phyloP scores from a whole-genome alignment of 257 asterid species.

The Cynanchum wilfordii region DNA sequence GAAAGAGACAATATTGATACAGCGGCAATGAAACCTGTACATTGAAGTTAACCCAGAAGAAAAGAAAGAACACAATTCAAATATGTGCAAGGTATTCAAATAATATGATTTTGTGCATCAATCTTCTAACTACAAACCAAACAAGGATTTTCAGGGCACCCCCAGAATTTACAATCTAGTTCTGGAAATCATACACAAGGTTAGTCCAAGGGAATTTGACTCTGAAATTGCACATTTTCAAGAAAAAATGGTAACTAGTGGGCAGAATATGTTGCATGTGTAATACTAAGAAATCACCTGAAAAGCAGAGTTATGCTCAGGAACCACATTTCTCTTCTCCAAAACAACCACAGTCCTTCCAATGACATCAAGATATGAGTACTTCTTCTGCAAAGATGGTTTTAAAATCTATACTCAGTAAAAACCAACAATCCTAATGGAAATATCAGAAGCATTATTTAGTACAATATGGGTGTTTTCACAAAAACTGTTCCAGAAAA shows the following conservation, averaged over 20 bases:
- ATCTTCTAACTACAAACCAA: neutral
- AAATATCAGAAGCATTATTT: neutral
- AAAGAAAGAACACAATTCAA: neutral
- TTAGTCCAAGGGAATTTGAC: neutral
- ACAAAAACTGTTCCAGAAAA: too few species aligned
- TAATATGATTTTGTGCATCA: too few species aligned
- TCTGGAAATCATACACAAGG: neutral
- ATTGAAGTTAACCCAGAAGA: too few species aligned
- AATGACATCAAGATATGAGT: conserved; percentile 89
- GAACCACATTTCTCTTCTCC: conserved; percentile 84
- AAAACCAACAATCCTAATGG: conserved; percentile 7
- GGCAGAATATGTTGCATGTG: neutral
- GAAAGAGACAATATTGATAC: neutral
- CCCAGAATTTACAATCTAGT: neutral
- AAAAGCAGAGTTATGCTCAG: conserved; percentile 86
- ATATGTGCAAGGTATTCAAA: neutral
- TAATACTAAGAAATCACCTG: conserved; percentile 53
- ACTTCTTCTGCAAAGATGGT: conserved; percentile 62
- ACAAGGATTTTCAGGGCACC: too few species aligned
- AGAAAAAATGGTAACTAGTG: neutral
- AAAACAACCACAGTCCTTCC: conserved; percentile 95
- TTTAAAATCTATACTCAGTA: conserved; percentile 18
- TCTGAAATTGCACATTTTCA: neutral
- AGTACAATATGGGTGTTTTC: neutral
- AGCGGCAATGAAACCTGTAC: neutral